A percentile compares a stretch with the other conserved stretches of the same genome.
Conservation (phyloP, 2,329 filamentous ascomycete genomes). For the Chaetomium strumarium region DNA sequence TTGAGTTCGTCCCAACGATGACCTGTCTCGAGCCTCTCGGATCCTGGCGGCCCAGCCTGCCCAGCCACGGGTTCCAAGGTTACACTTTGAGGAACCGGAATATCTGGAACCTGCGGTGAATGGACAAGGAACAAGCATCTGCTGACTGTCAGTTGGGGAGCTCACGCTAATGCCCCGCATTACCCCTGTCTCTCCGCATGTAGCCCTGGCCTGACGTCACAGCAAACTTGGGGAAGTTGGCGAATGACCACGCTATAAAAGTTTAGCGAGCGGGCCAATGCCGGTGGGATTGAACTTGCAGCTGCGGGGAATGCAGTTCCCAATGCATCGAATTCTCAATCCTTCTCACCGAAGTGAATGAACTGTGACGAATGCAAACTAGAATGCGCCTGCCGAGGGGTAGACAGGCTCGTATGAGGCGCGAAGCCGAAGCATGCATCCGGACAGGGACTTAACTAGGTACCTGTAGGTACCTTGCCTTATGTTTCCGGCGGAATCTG, state of each 20-base stretch:
- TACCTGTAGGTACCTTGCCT: no score
- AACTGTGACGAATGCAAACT: neutral
- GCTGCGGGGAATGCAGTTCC: constrained; percentile 5
- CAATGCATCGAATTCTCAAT: neutral
- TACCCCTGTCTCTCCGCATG: constrained; percentile 11
- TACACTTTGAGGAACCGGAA: neutral
- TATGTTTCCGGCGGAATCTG: neutral
- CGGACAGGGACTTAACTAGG: neutral
- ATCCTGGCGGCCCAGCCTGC: no score
- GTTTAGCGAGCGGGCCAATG: constrained; percentile 16
- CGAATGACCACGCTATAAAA: constrained; percentile 17
- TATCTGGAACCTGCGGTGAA: no score
- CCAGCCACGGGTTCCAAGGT: no score
- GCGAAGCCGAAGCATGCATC: neutral
- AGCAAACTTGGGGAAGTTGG: neutral
- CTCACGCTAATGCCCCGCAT: constrained; percentile 1
- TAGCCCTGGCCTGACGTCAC: constrained; percentile 23
- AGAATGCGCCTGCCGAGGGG: neutral
- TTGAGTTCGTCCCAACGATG: no score
- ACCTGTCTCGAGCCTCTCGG: no score
- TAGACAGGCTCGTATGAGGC: neutral
- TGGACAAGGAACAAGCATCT: neutral
- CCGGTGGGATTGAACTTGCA: constrained; percentile 11
- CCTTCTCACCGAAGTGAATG: neutral
- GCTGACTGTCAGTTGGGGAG: neutral